A percentile compares a stretch with the other conserved stretches of the same genome.
These are phyloP conservation scores for Aspergillus pseudotamarii DNA, from an alignment of 2,329 filamentous ascomycete genomes.

Conservation along the genomic window DNA sequence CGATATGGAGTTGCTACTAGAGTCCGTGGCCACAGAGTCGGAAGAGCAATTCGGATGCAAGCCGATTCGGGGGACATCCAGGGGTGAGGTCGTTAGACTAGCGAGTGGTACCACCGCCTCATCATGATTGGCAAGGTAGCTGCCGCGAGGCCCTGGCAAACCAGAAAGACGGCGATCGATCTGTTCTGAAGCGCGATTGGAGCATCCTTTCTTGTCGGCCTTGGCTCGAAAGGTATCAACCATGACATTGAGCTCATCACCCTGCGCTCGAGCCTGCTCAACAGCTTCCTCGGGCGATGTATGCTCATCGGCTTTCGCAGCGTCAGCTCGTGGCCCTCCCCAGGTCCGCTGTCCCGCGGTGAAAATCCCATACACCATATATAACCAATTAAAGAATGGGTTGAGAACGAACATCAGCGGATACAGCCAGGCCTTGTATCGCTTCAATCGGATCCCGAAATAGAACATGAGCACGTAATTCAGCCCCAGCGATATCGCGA, in stretches of 20 bases:
- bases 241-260: conserved; percentile 87
- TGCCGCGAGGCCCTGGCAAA: conserved; percentile 65
- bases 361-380: conserved; percentile 96
- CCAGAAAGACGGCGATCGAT: conserved; percentile 79
- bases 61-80: conserved; percentile 50
- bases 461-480: conserved; percentile 97
- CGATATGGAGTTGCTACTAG: conserved; percentile 63
- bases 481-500: conserved; percentile 85
- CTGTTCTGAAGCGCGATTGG: conserved; percentile 72
- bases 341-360: conserved; percentile 93
- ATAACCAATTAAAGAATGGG: conserved; percentile 97
- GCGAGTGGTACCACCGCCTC: conserved; percentile 63
- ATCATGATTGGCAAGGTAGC: conserved; percentile 70
- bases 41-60: conserved; percentile 64
- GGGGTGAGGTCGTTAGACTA: conserved; percentile 50
- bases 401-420: conserved; percentile 94
- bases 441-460: conserved; percentile 81
- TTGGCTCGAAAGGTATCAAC: conserved; percentile 75
- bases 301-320: conserved; percentile 73
- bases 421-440: conserved; percentile 94
- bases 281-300: conserved; percentile 83
- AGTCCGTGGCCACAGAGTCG: conserved; percentile 66
- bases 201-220: conserved; percentile 50
- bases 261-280: conserved; percentile 73
- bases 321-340: conserved; percentile 91